Conservation (phyloP, 1,139 yeast species). For the Arxiozyma slooffiae region DNA sequence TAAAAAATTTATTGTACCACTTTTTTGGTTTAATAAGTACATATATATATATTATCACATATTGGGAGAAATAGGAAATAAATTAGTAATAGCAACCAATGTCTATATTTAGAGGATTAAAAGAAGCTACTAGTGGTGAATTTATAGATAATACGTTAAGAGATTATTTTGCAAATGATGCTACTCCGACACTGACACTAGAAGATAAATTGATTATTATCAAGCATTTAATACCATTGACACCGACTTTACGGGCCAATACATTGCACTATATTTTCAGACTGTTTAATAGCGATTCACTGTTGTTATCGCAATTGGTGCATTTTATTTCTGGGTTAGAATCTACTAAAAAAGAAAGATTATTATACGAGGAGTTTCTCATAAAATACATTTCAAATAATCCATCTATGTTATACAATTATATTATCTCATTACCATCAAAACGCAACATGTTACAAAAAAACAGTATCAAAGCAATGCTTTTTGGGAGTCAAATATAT, state of each 20-base stretch:
- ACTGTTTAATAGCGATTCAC: slow-evolving; percentile 9
- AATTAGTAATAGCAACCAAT: neutral
- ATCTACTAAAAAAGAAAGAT: neutral
- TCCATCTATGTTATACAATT: neutral
- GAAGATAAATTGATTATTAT: slow-evolving; percentile 4
- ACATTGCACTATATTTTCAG: slow-evolving; percentile 5
- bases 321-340: slow-evolving; percentile 1
- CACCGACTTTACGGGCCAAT: slow-evolving; percentile 14
- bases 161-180: neutral
- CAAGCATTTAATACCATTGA: slow-evolving; percentile 19
- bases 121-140: slow-evolving; percentile 7
- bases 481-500: slow-evolving; percentile 33
- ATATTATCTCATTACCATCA: neutral
- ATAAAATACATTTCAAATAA: neutral
- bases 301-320: slow-evolving; percentile 11
- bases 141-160: slow-evolving; percentile 7
- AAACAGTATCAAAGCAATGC: slow-evolving; percentile 20
- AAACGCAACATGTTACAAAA: slow-evolving; percentile 10
- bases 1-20: no score
- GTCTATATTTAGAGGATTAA: slow-evolving; percentile 4
- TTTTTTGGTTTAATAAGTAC: no score
- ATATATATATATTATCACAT: neutral
- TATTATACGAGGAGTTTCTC: neutral
- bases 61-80: neutral
- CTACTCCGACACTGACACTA: neutral